Evolutionary conservation across 805 yeast genomes (phyloP).

Genomic region (Teunomyces panamensis): DNA sequence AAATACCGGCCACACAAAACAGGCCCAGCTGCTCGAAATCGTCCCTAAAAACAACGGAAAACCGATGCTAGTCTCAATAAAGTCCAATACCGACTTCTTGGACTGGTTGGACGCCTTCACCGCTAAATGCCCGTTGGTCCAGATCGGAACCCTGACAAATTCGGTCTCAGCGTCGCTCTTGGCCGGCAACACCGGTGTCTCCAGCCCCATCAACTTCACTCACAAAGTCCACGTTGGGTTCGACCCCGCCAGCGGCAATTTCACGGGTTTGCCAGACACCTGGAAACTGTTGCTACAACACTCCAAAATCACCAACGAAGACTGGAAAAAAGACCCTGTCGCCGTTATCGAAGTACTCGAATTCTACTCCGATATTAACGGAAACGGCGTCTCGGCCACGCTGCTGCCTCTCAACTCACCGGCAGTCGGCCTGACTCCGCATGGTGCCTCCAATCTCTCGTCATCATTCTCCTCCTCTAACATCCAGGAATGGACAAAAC

Average conservation of each 20-base stretch:
- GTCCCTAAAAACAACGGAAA: constrained; percentile 52
- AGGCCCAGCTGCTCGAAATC: constrained; percentile 70
- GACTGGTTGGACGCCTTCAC: constrained; percentile 90
- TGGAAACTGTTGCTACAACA: constrained; percentile 57
- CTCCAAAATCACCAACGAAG: constrained; percentile 59
- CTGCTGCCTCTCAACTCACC: constrained; percentile 29
- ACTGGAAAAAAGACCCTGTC: constrained; percentile 60
- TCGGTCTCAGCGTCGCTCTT: constrained; percentile 6
- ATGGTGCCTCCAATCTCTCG: not conserved
- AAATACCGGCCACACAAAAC: constrained; percentile 34
- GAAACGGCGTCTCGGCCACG: constrained; percentile 28
- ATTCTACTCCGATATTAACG: constrained; percentile 49
- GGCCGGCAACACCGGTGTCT: constrained; percentile 52
- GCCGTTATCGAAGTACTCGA: constrained; percentile 62
- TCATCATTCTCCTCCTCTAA: constrained; percentile 10
- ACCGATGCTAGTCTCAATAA: constrained; percentile 71
- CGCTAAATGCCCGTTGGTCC: constrained; percentile 66
- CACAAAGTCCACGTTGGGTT: constrained; percentile 90
- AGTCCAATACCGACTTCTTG: constrained; percentile 73
- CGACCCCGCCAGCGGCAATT: constrained; percentile 69
- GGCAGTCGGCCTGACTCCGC: constrained; percentile 7
- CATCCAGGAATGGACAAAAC: constrained; percentile 46
- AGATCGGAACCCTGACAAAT: constrained; percentile 14
- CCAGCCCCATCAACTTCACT: constrained; percentile 91
- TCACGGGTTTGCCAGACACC: constrained; percentile 55